Evolutionary conservation across 2,329 filamentous ascomycete genomes (phyloP), one percentile per base, ranked within the genome.

Genomic region (Periconia sp.): DNA sequence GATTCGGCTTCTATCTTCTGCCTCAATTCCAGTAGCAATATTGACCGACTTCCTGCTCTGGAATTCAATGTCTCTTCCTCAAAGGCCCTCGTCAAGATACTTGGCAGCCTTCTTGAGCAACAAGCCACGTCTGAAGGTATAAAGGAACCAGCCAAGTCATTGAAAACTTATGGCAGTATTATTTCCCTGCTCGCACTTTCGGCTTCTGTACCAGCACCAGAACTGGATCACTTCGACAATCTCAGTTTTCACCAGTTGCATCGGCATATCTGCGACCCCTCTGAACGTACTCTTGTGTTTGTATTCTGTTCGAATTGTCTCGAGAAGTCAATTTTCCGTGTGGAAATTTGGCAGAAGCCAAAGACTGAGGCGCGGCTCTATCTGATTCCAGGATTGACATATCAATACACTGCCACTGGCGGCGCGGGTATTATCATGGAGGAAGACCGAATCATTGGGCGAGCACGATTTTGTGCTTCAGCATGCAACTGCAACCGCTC

Each of bases 391-490:
- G 40, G 40, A 29, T 33, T 43, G 18, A 28, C 24, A 33, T 43
- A 43, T 21, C 33, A 43, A 15, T 38, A 32, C 19, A 22, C 40
- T 5, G 25, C 21, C 22, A 22, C 33, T 3, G 19, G 22, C 18
- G 40, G 40, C 10, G 30, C 36, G 34, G 33, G 40, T 23, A 24
- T 43, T 13, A 38, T 43, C 21, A 25, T 43, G 21, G 40, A 43
- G 18, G 24, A 43, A 23, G 40, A 30, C 7, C 5, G 28, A 25
- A 38, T 43, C 18, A 23, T 38, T 38, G 40, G 40, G 13, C 24
- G 40, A 38, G 32, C 31, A 36, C 33, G 33, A 7, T 38, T 37
- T 43, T 25, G 40, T 25, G 21, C 26, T 38, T 30, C 40, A 29
- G 40, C 40, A 24, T 43, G 40, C 28, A 29, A 26, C 18, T 43